Evolutionary conservation across 768 basidiomycete species (phyloP).

Genomic region (Naganishia vishniacii): DNA sequence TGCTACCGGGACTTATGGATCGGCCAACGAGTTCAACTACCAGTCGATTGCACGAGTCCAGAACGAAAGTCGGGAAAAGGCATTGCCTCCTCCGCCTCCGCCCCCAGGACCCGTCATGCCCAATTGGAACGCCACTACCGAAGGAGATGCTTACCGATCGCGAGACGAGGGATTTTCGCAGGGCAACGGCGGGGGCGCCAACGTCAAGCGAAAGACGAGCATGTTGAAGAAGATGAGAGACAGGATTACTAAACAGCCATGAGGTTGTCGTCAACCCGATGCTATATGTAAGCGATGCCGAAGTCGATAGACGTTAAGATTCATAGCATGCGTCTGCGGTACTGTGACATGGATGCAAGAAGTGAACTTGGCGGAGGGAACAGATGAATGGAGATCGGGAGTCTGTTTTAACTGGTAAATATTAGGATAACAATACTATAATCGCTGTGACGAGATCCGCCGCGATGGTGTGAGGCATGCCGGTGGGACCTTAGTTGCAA

Average conservation of each 20-base stretch:
- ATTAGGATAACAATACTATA: too few relatives aligned
- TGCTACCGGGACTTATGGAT: neutral
- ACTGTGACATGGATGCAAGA: neutral
- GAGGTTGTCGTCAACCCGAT: too few relatives aligned
- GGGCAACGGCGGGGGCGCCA: constrained; percentile 19
- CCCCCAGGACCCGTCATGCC: constrained; percentile 46
- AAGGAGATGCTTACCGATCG: constrained; percentile 12
- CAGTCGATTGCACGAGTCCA: constrained; percentile 29
- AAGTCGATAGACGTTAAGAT: neutral
- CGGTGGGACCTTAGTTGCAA: too few relatives aligned
- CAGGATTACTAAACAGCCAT: constrained; percentile 30
- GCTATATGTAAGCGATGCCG: too few relatives aligned
- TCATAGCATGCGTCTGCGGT: too few relatives aligned
- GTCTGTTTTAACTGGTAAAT: too few relatives aligned
- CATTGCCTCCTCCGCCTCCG: constrained; percentile 35
- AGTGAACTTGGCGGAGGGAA: neutral
- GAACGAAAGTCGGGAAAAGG: constrained; percentile 27
- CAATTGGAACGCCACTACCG: constrained; percentile 31
- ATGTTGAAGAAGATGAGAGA: constrained; percentile 47
- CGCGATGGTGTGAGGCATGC: too few relatives aligned
- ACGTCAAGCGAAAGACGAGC: constrained; percentile 41
- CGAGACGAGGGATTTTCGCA: neutral
- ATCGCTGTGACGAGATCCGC: too few relatives aligned
- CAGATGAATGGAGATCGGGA: too few relatives aligned
- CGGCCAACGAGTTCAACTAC: constrained; percentile 1